Evolutionary conservation across 208 protist genomes (phyloP).

Genomic region (Leishmania major): DNA sequence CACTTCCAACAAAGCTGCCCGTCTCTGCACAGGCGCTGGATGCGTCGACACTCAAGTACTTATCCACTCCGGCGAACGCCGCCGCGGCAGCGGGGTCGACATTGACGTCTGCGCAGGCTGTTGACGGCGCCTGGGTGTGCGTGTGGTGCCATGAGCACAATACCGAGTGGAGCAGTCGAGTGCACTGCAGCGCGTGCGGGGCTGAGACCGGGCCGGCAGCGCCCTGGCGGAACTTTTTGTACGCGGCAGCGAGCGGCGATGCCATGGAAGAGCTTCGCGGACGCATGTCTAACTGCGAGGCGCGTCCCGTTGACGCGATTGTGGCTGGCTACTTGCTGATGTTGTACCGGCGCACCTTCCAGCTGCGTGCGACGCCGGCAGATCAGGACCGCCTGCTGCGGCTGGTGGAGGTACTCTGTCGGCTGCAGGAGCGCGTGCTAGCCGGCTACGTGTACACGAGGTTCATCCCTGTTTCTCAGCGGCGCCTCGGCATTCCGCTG

Average conservation of each 20-base stretch:
- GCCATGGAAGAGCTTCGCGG: slow-evolving; percentile 73
- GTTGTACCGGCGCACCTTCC: slow-evolving; percentile 80
- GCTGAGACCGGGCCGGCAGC: slow-evolving; percentile 80
- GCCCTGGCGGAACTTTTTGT: slow-evolving; percentile 74
- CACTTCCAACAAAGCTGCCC: slow-evolving; percentile 20
- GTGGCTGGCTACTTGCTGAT: slow-evolving; percentile 80
- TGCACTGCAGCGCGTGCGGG: slow-evolving; percentile 74
- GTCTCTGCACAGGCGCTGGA: slow-evolving; percentile 27
- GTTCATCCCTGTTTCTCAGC: slow-evolving; percentile 51
- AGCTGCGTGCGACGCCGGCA: slow-evolving; percentile 72
- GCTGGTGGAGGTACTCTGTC: slow-evolving; percentile 59
- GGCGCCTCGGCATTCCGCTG: slow-evolving; percentile 15
- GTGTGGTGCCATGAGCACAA: slow-evolving; percentile 87
- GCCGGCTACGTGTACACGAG: slow-evolving; percentile 83
- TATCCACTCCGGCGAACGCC: slow-evolving; percentile 15
- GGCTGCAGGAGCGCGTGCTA: slow-evolving; percentile 78
- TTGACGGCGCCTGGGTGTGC: slow-evolving; percentile 74
- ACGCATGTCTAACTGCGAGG: slow-evolving; percentile 60
- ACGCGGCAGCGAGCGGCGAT: slow-evolving; percentile 48
- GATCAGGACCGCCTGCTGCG: slow-evolving; percentile 67
- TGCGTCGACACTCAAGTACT: slow-evolving; percentile 18
- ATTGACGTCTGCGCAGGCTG: neutral
- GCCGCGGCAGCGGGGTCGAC: neutral
- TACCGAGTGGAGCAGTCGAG: slow-evolving; percentile 61
- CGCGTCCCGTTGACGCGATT: slow-evolving; percentile 71